Percentiles rank a stretch among this genome's conserved stretches.
Conservation (phyloP, 495 filamentous ascomycete genomes). For the Hypoxylon rickii region DNA sequence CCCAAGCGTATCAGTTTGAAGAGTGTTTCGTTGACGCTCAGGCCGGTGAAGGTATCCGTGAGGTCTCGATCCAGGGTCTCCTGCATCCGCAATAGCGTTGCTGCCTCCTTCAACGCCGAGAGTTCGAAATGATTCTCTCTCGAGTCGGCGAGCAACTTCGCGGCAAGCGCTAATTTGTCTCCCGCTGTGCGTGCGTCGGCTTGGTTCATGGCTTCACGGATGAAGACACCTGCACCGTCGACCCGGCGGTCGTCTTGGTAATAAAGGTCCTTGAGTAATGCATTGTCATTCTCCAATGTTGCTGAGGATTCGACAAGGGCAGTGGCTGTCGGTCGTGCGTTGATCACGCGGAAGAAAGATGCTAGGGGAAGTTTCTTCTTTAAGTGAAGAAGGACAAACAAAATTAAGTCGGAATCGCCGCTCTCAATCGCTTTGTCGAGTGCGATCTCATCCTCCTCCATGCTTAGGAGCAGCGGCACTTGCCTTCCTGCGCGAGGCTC, state of each 20-base stretch:
- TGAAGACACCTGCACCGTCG: constrained; percentile 85
- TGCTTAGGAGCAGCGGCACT: constrained; percentile 89
- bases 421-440: constrained; percentile 97
- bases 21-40: constrained; percentile 88
- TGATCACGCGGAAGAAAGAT: constrained; percentile 91
- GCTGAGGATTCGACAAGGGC: constrained; percentile 89
- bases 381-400: constrained; percentile 84
- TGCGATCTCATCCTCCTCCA: constrained; percentile 95
- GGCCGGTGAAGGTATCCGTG: constrained; percentile 72
- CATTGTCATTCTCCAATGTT: constrained; percentile 66
- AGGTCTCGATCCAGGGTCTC: constrained; percentile 83
- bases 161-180: constrained; percentile 85
- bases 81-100: constrained; percentile 79
- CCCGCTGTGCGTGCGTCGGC: constrained; percentile 59
- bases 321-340: constrained; percentile 81
- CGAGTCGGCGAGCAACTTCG: constrained; percentile 79
- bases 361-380: constrained; percentile 90
- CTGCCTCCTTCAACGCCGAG: constrained; percentile 76
- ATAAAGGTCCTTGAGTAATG: constrained; percentile 92
- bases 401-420: constrained; percentile 90
- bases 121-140: constrained; percentile 79
- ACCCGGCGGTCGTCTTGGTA: constrained; percentile 95
- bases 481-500: constrained; percentile 93
- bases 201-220: constrained; percentile 77
- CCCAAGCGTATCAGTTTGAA: constrained; percentile 78